phyloP scores from a whole-genome alignment of 2,329 filamentous ascomycete species.

The Colletotrichum liriopes region DNA sequence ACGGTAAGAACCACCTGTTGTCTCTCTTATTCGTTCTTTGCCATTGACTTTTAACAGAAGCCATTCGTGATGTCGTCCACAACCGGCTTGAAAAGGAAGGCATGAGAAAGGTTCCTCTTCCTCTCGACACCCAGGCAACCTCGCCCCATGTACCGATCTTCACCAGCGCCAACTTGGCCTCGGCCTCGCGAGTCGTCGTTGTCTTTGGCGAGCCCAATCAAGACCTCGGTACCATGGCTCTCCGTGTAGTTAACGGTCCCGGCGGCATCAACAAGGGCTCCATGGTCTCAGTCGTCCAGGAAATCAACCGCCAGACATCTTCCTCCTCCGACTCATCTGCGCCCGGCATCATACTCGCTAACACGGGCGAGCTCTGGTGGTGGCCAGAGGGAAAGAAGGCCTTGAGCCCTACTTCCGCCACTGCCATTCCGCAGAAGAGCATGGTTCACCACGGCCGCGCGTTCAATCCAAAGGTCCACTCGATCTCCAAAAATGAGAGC shows the following conservation, averaged over 20 bases:
- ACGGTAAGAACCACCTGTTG: conserved; percentile 67
- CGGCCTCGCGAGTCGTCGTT: conserved; percentile 76
- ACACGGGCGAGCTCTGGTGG: conserved; percentile 84
- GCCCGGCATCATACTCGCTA: conserved; percentile 81
- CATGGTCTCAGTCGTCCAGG: conserved; percentile 73
- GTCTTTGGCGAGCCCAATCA: conserved; percentile 81
- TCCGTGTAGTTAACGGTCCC: conserved; percentile 74
- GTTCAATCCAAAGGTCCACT: conserved; percentile 71
- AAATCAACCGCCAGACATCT: conserved; percentile 56
- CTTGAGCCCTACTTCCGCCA: conserved; percentile 72
- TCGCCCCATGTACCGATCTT: conserved; percentile 81
- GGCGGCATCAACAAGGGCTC: conserved; percentile 82
- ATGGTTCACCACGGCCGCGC: conserved; percentile 71
- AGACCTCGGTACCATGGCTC: conserved; percentile 77
- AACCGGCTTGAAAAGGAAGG: conserved; percentile 74
- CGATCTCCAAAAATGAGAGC: conserved; percentile 72
- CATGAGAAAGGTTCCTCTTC: conserved; percentile 74
- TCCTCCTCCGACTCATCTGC: conserved; percentile 52
- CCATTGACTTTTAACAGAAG: conserved; percentile 62
- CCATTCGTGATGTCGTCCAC: conserved; percentile 73
- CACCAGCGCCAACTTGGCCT: conserved; percentile 64
- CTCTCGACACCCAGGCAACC: conserved; percentile 62
- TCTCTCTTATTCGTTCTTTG: neutral
- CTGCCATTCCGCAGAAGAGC: conserved; percentile 72
- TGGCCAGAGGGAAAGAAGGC: conserved; percentile 75